Base-by-base conservation (phyloP, 495 filamentous ascomycete species). In the Podospora pseudopauciseta region DNA sequence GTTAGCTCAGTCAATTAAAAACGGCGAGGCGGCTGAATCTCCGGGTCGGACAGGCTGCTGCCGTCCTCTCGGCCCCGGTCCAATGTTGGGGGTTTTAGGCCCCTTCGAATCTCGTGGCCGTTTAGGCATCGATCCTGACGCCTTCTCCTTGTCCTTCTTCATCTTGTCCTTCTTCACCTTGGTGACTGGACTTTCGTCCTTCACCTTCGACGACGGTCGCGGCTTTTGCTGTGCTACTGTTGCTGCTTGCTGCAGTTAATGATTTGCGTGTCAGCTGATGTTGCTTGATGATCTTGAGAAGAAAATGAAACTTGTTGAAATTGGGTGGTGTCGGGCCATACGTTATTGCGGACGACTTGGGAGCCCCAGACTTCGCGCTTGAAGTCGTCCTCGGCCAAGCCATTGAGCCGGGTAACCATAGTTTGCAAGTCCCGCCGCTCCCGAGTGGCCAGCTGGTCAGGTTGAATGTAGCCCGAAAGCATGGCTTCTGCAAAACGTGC, bases 401-500 rank as follows among this genome's bases (percentile, higher is more conserved):
- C 44, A 2, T 63, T 26, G 49, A 70, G 68, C 11, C 44, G 19
- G 5, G 64, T 49, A 0, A 60, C 59, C n/a, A 64, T 70, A 15
- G 59, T 9, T 5, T 73, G 68, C 39, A 69, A 65, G 49, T 73
- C 66, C 4, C 32, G 7, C 49, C 68, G 53, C 9, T 66, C 63
- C 67, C 72, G 32, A 9, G 39, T 18, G 20, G 58, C 70, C 5
- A 72, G n/a, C 3, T 67, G 61, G 0, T 26, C 39, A 4, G 72
- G 68, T 4, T 67, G 54, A 32, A 75, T 26, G 44, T 70, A 65
- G 4, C 72, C 72, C 16, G 72, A 28, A 3, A 77, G 67, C 61
- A 77, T 55, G 9, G 72, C 75, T 63, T 77, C 74, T 26, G 68
- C 70, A 53, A 75, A 71, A 49, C 73, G 53, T 4, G 44, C 26